Conservation (phyloP, 768 basidiomycete genomes). For the Trametes cinnabarina region DNA sequence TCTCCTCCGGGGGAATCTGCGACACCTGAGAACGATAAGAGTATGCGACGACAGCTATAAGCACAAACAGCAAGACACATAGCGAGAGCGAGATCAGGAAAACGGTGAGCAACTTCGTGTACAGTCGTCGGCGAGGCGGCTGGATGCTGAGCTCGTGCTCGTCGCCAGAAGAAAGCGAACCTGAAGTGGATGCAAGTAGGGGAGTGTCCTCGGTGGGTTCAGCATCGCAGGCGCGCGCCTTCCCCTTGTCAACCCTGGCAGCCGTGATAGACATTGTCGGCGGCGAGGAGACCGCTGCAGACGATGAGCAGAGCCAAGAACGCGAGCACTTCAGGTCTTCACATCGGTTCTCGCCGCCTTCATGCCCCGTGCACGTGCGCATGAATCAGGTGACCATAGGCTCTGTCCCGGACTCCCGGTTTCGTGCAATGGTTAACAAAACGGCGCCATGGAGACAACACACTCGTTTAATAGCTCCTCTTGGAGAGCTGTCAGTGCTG, state of each 20-base stretch:
- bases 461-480: no score
- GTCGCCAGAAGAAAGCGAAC: slow-evolving; percentile 23
- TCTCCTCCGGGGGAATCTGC: slow-evolving; percentile 52
- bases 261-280: slow-evolving; percentile 2
- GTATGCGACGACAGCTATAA: slow-evolving; percentile 55
- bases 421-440: no score
- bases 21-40: slow-evolving; percentile 62
- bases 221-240: slow-evolving; percentile 41
- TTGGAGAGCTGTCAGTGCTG: no score
- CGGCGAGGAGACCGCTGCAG: not conserved
- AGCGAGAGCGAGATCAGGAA: slow-evolving; percentile 58
- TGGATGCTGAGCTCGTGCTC: slow-evolving; percentile 25
- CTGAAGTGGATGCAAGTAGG: slow-evolving; percentile 44
- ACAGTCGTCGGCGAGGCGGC: slow-evolving; percentile 25
- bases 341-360: no score
- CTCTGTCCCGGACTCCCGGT: no score
- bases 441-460: no score
- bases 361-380: no score
- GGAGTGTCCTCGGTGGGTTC: slow-evolving; percentile 54
- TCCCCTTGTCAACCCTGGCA: slow-evolving; percentile 46
- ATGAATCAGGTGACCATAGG: not conserved
- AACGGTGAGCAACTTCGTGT: slow-evolving; percentile 40
- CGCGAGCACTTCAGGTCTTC: no score
- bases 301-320: not conserved
- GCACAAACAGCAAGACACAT: slow-evolving; percentile 44